Evolutionary conservation across 164 flowering plant genomes (phyloP).

Genomic region (Pachysandra terminalis): DNA sequence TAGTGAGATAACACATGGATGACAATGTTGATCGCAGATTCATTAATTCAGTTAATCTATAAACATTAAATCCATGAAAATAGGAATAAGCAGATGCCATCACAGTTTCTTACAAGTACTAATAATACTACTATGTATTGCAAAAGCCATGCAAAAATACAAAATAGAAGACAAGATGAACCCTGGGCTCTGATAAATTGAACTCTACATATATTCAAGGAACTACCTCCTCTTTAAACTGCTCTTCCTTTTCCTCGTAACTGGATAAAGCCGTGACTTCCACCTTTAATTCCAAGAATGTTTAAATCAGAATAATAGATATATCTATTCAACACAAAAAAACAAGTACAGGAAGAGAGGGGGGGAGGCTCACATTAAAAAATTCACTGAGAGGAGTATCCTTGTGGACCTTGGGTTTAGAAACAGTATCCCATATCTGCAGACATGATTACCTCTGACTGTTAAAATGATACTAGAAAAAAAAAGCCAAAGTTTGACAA

Average conservation of each 20-base stretch:
- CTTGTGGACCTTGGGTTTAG: too few species aligned
- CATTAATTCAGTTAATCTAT: too few species aligned
- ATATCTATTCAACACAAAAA: not conserved
- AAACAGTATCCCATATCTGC: slow-evolving; percentile 69
- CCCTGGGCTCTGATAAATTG: not conserved
- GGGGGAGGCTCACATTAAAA: slow-evolving; percentile 41
- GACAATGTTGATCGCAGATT: not conserved
- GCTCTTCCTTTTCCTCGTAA: slow-evolving; percentile 61
- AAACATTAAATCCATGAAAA: too few species aligned
- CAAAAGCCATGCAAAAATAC: not conserved
- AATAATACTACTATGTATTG: not conserved
- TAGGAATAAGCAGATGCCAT: too few species aligned
- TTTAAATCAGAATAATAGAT: not conserved
- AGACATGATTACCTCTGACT: slow-evolving; percentile 9
- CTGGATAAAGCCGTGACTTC: slow-evolving; percentile 58
- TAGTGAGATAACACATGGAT: not conserved
- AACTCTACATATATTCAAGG: not conserved
- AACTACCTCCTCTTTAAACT: slow-evolving; percentile 58
- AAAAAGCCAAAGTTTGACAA: not conserved
- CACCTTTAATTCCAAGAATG: slow-evolving; percentile 30
- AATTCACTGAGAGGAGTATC: slow-evolving; percentile 58
- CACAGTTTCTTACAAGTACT: too few species aligned
- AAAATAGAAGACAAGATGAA: not conserved
- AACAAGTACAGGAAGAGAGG: not conserved
- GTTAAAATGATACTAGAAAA: not conserved